Evolutionary conservation across 768 basidiomycete genomes (phyloP).

Genomic region (Boletellus emodensis): DNA sequence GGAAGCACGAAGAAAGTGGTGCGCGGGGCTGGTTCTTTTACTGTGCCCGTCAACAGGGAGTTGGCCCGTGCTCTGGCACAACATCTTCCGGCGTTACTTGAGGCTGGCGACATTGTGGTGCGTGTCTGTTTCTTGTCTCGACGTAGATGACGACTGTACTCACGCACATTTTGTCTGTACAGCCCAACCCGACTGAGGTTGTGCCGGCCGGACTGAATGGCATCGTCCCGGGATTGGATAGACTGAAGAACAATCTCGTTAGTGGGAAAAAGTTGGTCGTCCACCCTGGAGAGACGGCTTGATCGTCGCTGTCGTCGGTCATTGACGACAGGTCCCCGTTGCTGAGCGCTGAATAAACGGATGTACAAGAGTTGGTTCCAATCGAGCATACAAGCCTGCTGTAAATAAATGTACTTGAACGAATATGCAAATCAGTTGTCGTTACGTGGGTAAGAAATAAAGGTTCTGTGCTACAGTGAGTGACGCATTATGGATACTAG

Average conservation of each 20-base stretch:
- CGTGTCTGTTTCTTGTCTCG: not conserved
- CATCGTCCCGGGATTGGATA: conserved; percentile 31
- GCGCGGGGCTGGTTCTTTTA: conserved; percentile 8
- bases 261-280: conserved; percentile 32
- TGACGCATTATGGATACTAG: no score
- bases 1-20: conserved; percentile 18
- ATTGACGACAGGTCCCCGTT: no score
- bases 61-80: conserved; percentile 12
- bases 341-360: no score
- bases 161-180: not conserved
- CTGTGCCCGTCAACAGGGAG: conserved; percentile 6
- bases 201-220: conserved; percentile 38
- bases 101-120: conserved; percentile 16
- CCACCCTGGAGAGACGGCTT: conserved; percentile 31
- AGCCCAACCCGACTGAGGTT: conserved; percentile 23
- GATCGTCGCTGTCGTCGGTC: not conserved
- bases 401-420: no score
- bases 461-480: no score
- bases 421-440: no score
- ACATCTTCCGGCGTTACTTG: conserved; percentile 9
- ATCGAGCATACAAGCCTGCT: no score
- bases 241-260: conserved; percentile 33
- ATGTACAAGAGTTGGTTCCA: no score
- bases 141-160: not conserved
- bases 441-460: no score